phyloP scores from a whole-genome alignment of 164 flowering plant genomes.

The Houttuynia cordata region DNA sequence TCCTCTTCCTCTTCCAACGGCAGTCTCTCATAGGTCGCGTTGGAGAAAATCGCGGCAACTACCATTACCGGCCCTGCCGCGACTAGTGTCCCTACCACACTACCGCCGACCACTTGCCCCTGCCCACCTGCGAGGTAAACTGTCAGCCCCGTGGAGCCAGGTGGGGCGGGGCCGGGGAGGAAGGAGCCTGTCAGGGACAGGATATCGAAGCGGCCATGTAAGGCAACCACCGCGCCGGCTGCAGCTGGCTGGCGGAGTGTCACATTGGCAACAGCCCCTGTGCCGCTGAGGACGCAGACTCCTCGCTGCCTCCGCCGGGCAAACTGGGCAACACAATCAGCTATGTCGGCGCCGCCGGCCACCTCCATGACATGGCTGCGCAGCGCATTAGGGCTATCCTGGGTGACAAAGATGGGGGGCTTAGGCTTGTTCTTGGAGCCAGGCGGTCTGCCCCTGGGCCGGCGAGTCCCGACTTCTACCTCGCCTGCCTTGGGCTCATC shows the following conservation, averaged over 20 bases:
- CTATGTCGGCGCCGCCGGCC: slow-evolving; percentile 52
- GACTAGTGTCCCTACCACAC: slow-evolving; percentile 55
- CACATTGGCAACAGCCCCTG: slow-evolving; percentile 61
- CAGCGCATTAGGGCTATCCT: slow-evolving; percentile 74
- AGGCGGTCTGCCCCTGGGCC: slow-evolving; percentile 68
- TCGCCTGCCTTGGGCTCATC: slow-evolving; percentile 67
- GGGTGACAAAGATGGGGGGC: slow-evolving; percentile 73
- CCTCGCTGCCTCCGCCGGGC: slow-evolving; percentile 64
- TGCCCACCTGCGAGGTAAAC: slow-evolving; percentile 74
- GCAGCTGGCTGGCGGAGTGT: slow-evolving; percentile 58
- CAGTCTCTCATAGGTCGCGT: slow-evolving; percentile 74
- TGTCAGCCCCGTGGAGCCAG: slow-evolving; percentile 60
- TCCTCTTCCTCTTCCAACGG: slow-evolving; percentile 64
- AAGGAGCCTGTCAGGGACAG: slow-evolving; percentile 66
- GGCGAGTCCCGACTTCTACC: slow-evolving; percentile 40
- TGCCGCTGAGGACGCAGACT: slow-evolving; percentile 68
- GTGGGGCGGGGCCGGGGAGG: slow-evolving; percentile 78
- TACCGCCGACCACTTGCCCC: slow-evolving; percentile 77
- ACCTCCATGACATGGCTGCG: slow-evolving; percentile 73
- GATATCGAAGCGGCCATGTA: slow-evolving; percentile 76
- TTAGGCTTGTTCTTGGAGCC: slow-evolving; percentile 87
- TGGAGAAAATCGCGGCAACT: slow-evolving; percentile 79
- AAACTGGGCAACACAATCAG: slow-evolving; percentile 47
- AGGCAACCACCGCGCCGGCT: slow-evolving; percentile 52
- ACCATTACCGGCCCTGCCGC: slow-evolving; percentile 76